phyloP scores from a whole-genome alignment of 257 asterid species.

The Capsicum chinense region DNA sequence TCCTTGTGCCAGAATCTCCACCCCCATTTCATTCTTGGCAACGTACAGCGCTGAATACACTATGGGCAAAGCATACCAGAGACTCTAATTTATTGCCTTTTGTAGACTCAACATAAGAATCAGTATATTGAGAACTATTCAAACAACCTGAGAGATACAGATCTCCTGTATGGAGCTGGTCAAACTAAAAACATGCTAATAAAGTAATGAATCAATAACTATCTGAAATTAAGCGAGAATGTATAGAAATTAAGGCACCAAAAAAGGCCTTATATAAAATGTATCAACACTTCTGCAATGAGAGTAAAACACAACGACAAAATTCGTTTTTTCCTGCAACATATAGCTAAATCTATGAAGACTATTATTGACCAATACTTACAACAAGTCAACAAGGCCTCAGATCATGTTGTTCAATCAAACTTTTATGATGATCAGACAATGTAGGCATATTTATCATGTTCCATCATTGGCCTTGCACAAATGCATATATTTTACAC shows the following conservation, averaged over 20 bases:
- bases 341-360: neutral
- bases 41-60: constrained; percentile 4
- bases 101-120: neutral
- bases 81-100: constrained; percentile 24
- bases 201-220: too few relatives aligned
- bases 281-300: neutral
- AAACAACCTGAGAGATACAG: neutral
- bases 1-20: neutral
- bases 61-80: neutral
- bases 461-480: constrained; percentile 29
- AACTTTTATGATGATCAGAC: constrained; percentile 26
- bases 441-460: constrained; percentile 26
- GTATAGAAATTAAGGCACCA: too few relatives aligned
- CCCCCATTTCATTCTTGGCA: constrained; percentile 16
- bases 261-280: too few relatives aligned
- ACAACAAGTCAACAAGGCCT: constrained; percentile 21
- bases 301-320: too few relatives aligned
- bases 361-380: neutral
- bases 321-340: too few relatives aligned
- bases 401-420: constrained; percentile 27
- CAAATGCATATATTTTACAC: too few relatives aligned
- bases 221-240: too few relatives aligned
- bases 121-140: neutral
- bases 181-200: neutral
- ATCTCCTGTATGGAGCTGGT: neutral